Conservation (phyloP, 2,329 filamentous ascomycete species). For the Pezicula radicicola region DNA sequence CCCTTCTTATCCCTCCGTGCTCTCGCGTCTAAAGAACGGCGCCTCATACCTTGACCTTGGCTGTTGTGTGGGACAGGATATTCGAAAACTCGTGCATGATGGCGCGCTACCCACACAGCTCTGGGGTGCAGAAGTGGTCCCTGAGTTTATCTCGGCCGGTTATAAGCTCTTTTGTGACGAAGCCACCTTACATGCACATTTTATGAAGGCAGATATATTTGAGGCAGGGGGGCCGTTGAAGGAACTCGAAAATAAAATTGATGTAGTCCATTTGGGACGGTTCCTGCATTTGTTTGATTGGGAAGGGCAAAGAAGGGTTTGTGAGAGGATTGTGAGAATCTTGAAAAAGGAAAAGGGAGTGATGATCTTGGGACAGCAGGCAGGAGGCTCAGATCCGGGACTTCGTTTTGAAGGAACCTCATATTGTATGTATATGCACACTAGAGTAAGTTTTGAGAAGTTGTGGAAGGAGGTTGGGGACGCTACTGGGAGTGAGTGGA, state of each 20-base stretch:
- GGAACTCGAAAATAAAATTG: conserved; percentile 25
- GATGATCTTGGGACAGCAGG: not conserved
- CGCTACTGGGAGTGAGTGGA: not conserved
- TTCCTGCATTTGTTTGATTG: conserved; percentile 1
- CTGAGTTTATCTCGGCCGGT: conserved; percentile 29
- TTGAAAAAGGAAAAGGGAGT: not conserved
- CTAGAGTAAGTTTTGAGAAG: not conserved
- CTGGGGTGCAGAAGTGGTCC: conserved; percentile 27
- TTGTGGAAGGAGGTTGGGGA: not conserved
- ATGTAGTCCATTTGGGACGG: not conserved
- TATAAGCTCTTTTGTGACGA: conserved; percentile 33
- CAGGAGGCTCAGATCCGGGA: not conserved
- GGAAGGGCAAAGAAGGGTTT: not conserved
- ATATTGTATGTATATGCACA: not conserved
- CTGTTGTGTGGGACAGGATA: conserved; percentile 33
- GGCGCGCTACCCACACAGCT: conserved; percentile 26
- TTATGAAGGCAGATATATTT: conserved; percentile 30
- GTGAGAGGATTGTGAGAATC: not conserved
- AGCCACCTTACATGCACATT: conserved; percentile 23
- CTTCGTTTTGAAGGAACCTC: not conserved
- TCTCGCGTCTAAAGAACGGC: conserved; percentile 1
- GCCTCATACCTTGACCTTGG: conserved; percentile 29
- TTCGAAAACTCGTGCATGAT: conserved; percentile 31
- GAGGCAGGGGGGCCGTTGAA: conserved; percentile 22
- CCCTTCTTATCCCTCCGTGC: conserved; percentile 2